These are phyloP conservation scores for Aspergillus sp. DNA, from an alignment of 2,329 filamentous ascomycete species.

Conservation along the genomic window DNA sequence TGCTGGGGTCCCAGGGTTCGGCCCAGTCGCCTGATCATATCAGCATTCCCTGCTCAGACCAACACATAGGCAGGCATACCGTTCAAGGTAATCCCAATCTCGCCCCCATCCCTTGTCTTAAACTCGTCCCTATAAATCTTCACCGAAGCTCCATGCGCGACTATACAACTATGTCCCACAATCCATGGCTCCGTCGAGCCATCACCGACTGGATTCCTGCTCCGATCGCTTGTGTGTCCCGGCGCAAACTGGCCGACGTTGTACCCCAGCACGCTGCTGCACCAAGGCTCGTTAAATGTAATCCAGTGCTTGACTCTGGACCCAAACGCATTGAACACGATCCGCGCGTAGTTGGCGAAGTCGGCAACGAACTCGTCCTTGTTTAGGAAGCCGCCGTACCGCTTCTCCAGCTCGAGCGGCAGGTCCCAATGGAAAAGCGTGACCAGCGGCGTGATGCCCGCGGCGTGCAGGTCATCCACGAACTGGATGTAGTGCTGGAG, in stretches of 20 bases:
- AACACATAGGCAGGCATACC: slow-evolving; percentile 38
- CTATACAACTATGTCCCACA: slow-evolving; percentile 68
- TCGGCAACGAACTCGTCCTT: slow-evolving; percentile 74
- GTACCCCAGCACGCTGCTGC: slow-evolving; percentile 71
- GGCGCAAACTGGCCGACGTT: slow-evolving; percentile 69
- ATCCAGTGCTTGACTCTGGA: slow-evolving; percentile 79
- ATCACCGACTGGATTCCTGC: slow-evolving; percentile 61
- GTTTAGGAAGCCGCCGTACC: slow-evolving; percentile 73
- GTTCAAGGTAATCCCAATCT: slow-evolving; percentile 83
- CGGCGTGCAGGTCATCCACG: slow-evolving; percentile 65
- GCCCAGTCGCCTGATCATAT: slow-evolving; percentile 55
- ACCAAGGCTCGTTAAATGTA: slow-evolving; percentile 87
- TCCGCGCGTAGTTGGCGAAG: slow-evolving; percentile 67
- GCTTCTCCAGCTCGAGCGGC: slow-evolving; percentile 65
- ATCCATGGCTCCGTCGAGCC: slow-evolving; percentile 71
- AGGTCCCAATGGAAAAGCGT: slow-evolving; percentile 87
- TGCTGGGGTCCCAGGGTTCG: slow-evolving; percentile 72
- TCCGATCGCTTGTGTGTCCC: slow-evolving; percentile 68
- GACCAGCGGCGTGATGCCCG: slow-evolving; percentile 69
- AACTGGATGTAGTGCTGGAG: slow-evolving; percentile 70
- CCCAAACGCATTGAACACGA: slow-evolving; percentile 63
- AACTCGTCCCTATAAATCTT: slow-evolving; percentile 77
- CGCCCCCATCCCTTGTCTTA: slow-evolving; percentile 59
- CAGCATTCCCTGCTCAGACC: not conserved
- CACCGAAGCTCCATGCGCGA: slow-evolving; percentile 72